Evolutionary conservation across 1,139 yeast species (phyloP).

Genomic region (Saccharomyces hybrid): DNA sequence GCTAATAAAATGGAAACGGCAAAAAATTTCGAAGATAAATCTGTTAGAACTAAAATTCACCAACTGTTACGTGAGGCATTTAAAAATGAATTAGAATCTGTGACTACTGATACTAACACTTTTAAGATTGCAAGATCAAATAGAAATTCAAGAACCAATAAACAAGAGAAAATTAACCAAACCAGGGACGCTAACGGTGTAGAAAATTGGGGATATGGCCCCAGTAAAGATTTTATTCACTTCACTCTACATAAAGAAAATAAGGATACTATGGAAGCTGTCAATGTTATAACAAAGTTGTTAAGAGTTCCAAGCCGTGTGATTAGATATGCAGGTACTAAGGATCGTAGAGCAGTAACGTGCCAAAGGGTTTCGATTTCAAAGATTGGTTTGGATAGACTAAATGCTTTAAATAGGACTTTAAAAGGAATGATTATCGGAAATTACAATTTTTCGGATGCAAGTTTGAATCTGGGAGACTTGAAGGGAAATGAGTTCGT

Average conservation of each 20-base stretch:
- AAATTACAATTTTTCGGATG: slow-evolving; percentile 60
- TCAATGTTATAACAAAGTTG: slow-evolving; percentile 61
- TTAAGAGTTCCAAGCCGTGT: slow-evolving; percentile 62
- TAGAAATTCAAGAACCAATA: slow-evolving; percentile 34
- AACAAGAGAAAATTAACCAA: slow-evolving; percentile 36
- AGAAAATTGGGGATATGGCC: slow-evolving; percentile 52
- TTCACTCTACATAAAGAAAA: slow-evolving; percentile 86
- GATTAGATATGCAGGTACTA: slow-evolving; percentile 86
- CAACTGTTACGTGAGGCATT: slow-evolving; percentile 68
- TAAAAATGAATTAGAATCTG: slow-evolving; percentile 66
- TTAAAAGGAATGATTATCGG: slow-evolving; percentile 71
- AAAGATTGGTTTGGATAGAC: slow-evolving; percentile 67
- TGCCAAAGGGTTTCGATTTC: slow-evolving; percentile 74
- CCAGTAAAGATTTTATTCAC: slow-evolving; percentile 58
- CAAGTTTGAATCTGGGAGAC: slow-evolving; percentile 67
- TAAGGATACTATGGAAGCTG: slow-evolving; percentile 96
- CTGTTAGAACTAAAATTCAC: slow-evolving; percentile 67
- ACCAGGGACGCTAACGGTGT: slow-evolving; percentile 43
- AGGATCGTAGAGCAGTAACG: slow-evolving; percentile 93
- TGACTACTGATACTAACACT: slow-evolving; percentile 61
- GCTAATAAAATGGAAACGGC: slow-evolving; percentile 56
- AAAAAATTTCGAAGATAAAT: slow-evolving; percentile 56
- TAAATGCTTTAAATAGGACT: slow-evolving; percentile 66
- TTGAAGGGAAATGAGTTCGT: slow-evolving; percentile 80
- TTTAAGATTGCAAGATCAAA: slow-evolving; percentile 50